Conservation (phyloP, 2,329 filamentous ascomycete species). For the Ceratocystis albifundus region DNA sequence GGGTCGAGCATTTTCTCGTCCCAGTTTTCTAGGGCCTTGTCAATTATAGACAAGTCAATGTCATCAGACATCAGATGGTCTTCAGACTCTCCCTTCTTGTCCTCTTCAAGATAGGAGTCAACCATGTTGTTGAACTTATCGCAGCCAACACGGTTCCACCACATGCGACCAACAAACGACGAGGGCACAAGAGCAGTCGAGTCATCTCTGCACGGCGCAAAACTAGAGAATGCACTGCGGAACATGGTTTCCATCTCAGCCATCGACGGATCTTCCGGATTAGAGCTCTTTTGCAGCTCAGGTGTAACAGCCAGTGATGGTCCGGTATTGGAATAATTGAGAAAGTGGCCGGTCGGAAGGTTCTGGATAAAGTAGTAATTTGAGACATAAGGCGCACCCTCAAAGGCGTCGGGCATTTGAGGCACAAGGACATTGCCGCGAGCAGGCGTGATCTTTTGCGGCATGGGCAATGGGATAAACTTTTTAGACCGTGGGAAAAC, state of each 20-base stretch:
- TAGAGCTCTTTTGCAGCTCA: slow-evolving; percentile 44
- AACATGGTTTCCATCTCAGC: slow-evolving; percentile 62
- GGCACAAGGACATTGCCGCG: slow-evolving; percentile 47
- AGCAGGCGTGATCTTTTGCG: slow-evolving; percentile 54
- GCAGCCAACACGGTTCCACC: slow-evolving; percentile 64
- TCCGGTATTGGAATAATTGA: slow-evolving; percentile 50
- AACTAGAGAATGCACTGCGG: slow-evolving; percentile 65
- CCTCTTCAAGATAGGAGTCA: slow-evolving; percentile 37
- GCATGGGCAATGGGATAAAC: slow-evolving; percentile 48
- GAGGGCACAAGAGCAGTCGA: slow-evolving; percentile 58
- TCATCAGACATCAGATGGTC: slow-evolving; percentile 32
- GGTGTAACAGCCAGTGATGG: slow-evolving; percentile 36
- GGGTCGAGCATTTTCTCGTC: slow-evolving; percentile 49
- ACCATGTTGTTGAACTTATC: slow-evolving; percentile 54
- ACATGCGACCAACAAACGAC: slow-evolving; percentile 55
- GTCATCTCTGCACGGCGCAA: slow-evolving; percentile 65
- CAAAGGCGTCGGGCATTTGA: slow-evolving; percentile 43
- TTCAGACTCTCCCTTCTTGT: slow-evolving; percentile 30
- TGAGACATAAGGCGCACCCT: slow-evolving; percentile 43
- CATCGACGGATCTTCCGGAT: slow-evolving; percentile 53
- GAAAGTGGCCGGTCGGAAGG: slow-evolving; percentile 56
- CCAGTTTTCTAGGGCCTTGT: slow-evolving; percentile 47
- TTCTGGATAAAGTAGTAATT: slow-evolving; percentile 56
- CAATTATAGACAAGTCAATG: slow-evolving; percentile 42
- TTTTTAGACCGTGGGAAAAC: slow-evolving; percentile 34